A percentile compares a stretch with the other conserved stretches of the same genome.
Evolutionary conservation across 768 basidiomycete genomes (phyloP).

Genomic region (Lanmaoa pseudosensibilis): DNA sequence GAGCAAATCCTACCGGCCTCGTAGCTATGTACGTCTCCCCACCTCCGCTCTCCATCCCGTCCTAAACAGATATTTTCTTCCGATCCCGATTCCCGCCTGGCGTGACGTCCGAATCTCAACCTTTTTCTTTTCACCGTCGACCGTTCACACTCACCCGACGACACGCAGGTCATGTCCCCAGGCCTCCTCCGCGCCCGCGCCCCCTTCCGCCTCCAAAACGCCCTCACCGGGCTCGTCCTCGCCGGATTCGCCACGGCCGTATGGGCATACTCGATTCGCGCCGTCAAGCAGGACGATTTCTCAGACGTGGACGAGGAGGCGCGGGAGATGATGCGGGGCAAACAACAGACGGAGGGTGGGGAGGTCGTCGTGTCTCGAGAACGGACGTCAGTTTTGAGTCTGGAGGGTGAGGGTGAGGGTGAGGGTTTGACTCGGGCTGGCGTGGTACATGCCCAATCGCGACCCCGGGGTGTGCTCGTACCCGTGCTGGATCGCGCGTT

Average conservation of each 20-base stretch:
- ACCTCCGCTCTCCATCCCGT: background rate
- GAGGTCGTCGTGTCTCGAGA: background rate
- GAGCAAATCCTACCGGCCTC: conserved; percentile 39
- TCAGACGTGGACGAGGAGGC: conserved; percentile 84
- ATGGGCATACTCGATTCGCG: conserved; percentile 91
- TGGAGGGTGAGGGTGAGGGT: too few species aligned
- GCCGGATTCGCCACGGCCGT: conserved; percentile 76
- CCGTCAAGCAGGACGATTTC: conserved; percentile 93
- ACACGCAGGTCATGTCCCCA: conserved; percentile 67
- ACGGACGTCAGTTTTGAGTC: too few species aligned
- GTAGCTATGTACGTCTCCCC: conserved; percentile 37
- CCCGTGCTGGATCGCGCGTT: conserved; percentile 44
- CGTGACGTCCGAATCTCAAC: too few species aligned
- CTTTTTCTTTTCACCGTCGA: too few species aligned
- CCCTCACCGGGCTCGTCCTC: conserved; percentile 70
- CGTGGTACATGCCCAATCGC: too few species aligned
- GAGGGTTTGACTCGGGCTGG: background rate
- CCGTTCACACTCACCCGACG: background rate
- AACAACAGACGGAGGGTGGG: background rate
- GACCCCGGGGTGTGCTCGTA: conserved; percentile 45
- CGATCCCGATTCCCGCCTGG: too few species aligned
- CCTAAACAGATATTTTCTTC: background rate
- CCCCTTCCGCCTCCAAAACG: conserved; percentile 79
- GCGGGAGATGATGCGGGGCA: conserved; percentile 44
- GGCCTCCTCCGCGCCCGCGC: conserved; percentile 85